These are phyloP conservation scores for Eutypa lata DNA, from an alignment of 2,329 filamentous ascomycete genomes.

Conservation along the genomic window DNA sequence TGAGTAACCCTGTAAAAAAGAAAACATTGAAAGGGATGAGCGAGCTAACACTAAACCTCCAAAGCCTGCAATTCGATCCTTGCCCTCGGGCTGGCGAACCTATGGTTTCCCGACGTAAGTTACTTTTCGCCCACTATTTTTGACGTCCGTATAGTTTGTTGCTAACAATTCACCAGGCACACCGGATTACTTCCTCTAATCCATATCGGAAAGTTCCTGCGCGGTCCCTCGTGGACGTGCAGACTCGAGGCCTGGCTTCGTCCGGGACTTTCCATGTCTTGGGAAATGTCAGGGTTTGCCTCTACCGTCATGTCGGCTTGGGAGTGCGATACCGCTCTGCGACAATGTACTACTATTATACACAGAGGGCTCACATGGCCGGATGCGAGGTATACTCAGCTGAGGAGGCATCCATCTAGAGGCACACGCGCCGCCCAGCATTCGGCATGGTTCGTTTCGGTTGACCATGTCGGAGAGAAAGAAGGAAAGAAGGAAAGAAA, in stretches of 20 bases:
- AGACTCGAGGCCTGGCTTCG: slow-evolving; percentile 9
- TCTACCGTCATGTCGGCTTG: neutral
- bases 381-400: neutral
- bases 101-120: slow-evolving; percentile 90
- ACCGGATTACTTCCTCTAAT: slow-evolving; percentile 97
- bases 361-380: neutral
- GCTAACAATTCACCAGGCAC: slow-evolving; percentile 56
- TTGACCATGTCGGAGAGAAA: neutral
- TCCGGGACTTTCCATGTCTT: slow-evolving; percentile 8
- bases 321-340: neutral
- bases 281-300: slow-evolving; percentile 3
- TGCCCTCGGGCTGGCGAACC: slow-evolving; percentile 96
- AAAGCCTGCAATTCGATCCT: slow-evolving; percentile 96
- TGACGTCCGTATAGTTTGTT: neutral
- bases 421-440: neutral
- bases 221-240: slow-evolving; percentile 7
- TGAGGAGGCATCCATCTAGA: neutral
- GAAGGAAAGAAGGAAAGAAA: neutral
- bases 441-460: neutral
- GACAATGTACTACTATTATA: neutral
- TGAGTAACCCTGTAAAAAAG: slow-evolving; percentile 49
- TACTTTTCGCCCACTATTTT: neutral
- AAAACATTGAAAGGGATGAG: slow-evolving; percentile 3
- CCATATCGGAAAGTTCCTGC: slow-evolving; percentile 7
- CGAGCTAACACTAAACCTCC: slow-evolving; percentile 7